phyloP scores from a whole-genome alignment of 768 basidiomycete genomes.

The Panaeolus papilionaceus region DNA sequence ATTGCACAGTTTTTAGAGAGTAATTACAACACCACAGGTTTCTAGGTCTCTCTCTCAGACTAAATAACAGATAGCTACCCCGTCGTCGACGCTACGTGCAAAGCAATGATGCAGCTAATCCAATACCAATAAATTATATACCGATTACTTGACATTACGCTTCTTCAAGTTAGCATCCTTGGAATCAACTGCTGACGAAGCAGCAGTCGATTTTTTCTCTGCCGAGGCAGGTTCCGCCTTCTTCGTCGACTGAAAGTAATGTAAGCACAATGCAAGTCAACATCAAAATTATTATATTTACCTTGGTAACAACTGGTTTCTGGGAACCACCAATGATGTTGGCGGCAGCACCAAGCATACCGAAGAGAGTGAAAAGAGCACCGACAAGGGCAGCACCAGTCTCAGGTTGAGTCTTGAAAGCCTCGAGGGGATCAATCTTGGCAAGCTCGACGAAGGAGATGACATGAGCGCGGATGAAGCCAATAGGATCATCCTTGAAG shows the following conservation, averaged over 20 bases:
- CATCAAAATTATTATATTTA: constrained; percentile 29
- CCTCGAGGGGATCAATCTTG: constrained; percentile 75
- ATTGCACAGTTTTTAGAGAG: constrained; percentile 8
- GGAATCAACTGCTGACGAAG: constrained; percentile 74
- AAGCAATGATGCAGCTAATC: constrained; percentile 16
- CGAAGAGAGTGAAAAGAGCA: constrained; percentile 79
- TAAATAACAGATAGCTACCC: constrained; percentile 20
- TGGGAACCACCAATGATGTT: constrained; percentile 78
- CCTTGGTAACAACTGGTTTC: constrained; percentile 77
- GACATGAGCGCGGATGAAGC: constrained; percentile 79
- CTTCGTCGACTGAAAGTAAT: constrained; percentile 62
- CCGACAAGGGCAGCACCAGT: constrained; percentile 80
- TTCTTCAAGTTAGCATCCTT: constrained; percentile 81
- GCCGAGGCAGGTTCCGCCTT: constrained; percentile 73
- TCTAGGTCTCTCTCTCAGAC: background rate
- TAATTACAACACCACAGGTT: constrained; percentile 3
- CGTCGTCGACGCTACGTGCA: constrained; percentile 24
- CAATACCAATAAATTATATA: constrained; percentile 23
- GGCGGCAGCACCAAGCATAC: constrained; percentile 82
- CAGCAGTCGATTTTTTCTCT: constrained; percentile 67
- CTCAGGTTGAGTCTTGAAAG: constrained; percentile 90
- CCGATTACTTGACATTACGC: constrained; percentile 52
- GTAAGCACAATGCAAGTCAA: constrained; percentile 13
- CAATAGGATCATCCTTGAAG: constrained; percentile 79
- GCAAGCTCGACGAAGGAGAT: constrained; percentile 82